These are phyloP conservation scores for Globisporangium paddicum DNA, from an alignment of 352 stramenopile species.

Conservation along the genomic window DNA sequence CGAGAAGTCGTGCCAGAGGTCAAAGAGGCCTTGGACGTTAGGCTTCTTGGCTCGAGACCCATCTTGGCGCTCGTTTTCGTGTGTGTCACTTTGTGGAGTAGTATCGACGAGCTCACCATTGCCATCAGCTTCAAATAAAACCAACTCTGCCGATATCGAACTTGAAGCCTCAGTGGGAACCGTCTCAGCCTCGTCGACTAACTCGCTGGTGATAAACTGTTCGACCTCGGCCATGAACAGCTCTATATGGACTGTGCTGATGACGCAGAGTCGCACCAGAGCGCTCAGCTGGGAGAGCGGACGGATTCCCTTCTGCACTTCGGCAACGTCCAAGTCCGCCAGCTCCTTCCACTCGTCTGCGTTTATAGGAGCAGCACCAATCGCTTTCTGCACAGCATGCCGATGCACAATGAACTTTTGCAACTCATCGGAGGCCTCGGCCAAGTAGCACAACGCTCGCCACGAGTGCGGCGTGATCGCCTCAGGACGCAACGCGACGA, in stretches of 20 bases:
- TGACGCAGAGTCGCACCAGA: slow-evolving; percentile 22
- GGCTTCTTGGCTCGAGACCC: not conserved
- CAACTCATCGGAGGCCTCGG: slow-evolving; percentile 19
- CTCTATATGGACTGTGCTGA: slow-evolving; percentile 19
- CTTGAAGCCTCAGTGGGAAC: not conserved
- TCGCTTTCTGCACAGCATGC: slow-evolving; percentile 1
- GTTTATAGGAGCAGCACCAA: not conserved
- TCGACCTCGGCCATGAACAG: slow-evolving; percentile 28
- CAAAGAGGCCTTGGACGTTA: not conserved
- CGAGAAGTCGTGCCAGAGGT: slow-evolving; percentile 38
- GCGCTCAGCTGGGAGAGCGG: slow-evolving; percentile 1
- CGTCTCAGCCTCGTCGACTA: not conserved
- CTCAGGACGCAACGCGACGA: slow-evolving; percentile 21
- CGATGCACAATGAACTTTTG: slow-evolving; percentile 22
- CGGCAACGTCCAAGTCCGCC: slow-evolving; percentile 1
- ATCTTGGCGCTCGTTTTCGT: not conserved
- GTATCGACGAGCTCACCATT: not conserved
- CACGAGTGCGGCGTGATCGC: slow-evolving; percentile 16
- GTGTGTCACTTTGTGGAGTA: not conserved
- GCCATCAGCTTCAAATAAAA: not conserved
- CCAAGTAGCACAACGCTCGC: slow-evolving; percentile 26
- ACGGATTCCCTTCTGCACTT: slow-evolving; percentile 1
- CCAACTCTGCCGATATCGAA: not conserved
- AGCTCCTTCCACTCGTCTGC: slow-evolving; percentile 20
- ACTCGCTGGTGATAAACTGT: slow-evolving; percentile 8